Base-by-base conservation (phyloP, 192 early-diverging fungal species). In the Gorgonomyces haynaldii region DNA sequence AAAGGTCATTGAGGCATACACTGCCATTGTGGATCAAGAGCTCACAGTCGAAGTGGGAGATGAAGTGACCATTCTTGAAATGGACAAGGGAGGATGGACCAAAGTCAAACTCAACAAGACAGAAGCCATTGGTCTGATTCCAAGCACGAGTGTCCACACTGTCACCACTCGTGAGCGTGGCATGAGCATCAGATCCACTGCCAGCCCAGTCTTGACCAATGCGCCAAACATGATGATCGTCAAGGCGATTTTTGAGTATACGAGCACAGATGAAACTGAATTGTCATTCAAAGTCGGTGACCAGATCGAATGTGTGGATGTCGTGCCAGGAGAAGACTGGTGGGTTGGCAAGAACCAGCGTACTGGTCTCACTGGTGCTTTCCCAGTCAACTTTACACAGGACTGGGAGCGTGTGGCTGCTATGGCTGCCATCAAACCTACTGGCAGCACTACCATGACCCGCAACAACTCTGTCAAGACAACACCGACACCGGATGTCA, bases 211-310 rank as follows among this genome's bases (percentile, higher is more conserved):
- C 43, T 25, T n/a, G n/a, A 13, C 46, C 12, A 9, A 38, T 3
- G 46, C 34, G 10, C 3, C 3, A 10, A 16, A 17, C 3, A 49
- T 3, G 30, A 49, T 13, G 13, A 6, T 7, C 32, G 5, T 42
- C 5, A 6, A 6, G 31, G 13, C 24, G 31, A 15, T 44, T 28
- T 12, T 36, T 42, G 66, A 68, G 37, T 68, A 64, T 38, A 57
- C 40, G 3, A 54, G 50, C 4, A 56, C 49, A 2, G 66, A 68
- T 30, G 57, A 54, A 27, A 41, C 31, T 2, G 66, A 68, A 42
- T 40, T 68, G 5, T 49, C 60, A n/a, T 68, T 68, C 10, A 29
- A 37, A 58, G 66, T 60, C 16, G 66, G 66, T 9, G 66, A 68
- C 37, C 39, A 38, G 9, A 68, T 68, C 28, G 53, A 68, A 10